These are phyloP conservation scores for Fraxinus quadrangulata DNA, from an alignment of 257 asterid species.

Conservation along the genomic window DNA sequence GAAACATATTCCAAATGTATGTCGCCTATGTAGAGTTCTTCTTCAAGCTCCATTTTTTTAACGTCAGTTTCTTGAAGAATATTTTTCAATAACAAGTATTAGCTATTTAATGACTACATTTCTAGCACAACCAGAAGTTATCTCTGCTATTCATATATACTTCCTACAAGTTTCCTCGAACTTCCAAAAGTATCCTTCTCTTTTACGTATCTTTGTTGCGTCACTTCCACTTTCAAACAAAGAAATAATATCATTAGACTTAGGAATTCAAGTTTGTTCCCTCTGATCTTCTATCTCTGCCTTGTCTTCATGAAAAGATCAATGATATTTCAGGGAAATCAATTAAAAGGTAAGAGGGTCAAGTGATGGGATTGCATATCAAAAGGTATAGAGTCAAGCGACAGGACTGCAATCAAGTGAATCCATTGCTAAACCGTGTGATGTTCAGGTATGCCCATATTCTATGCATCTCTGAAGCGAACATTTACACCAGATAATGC, in stretches of 20 bases:
- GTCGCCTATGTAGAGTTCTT: not conserved
- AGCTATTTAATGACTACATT: not conserved
- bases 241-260: not conserved
- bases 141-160: not conserved
- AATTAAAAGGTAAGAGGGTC: not conserved
- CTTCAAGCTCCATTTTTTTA: not conserved
- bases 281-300: not conserved
- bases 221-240: not conserved
- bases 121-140: not conserved
- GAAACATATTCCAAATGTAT: not conserved
- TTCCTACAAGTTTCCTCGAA: not conserved
- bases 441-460: not conserved
- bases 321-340: not conserved
- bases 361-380: not conserved
- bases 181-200: not conserved
- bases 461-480: not conserved
- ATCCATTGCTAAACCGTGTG: not conserved
- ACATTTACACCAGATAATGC: not conserved
- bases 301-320: not conserved
- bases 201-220: not conserved
- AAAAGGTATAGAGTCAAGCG: not conserved
- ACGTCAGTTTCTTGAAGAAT: not conserved
- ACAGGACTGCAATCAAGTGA: not conserved
- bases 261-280: not conserved
- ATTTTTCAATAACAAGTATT: not conserved